Percentiles rank a stretch among this genome's conserved stretches.
Conservation (phyloP, 2,329 filamentous ascomycete species). For the Fusarium sulawesiense region DNA sequence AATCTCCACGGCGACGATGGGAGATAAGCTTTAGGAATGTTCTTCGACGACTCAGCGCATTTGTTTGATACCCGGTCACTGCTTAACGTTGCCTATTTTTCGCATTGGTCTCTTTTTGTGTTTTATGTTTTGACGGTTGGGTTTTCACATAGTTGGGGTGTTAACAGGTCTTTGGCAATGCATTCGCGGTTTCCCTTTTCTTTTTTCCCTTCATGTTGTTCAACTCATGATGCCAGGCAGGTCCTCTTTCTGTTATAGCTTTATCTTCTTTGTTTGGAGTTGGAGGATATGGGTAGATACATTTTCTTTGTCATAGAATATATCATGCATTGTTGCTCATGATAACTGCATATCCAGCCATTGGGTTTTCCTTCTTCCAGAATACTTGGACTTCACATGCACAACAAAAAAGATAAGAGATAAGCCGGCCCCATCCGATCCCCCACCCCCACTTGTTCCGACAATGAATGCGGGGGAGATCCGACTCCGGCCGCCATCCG, state of each 20-base stretch:
- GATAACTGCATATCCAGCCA: neutral
- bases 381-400: neutral
- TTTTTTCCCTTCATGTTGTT: neutral
- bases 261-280: constrained; percentile 35
- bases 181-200: constrained; percentile 8
- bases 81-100: constrained; percentile 4
- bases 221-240: constrained; percentile 29
- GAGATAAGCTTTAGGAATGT: constrained; percentile 32
- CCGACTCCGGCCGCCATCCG: constrained; percentile 28
- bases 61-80: constrained; percentile 46
- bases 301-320: constrained; percentile 9
- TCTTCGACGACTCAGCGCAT: constrained; percentile 32
- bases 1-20: constrained; percentile 22
- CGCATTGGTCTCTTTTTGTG: constrained; percentile 24
- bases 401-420: neutral
- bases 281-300: constrained; percentile 33
- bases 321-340: neutral
- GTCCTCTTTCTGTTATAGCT: constrained; percentile 20
- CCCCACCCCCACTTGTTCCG: constrained; percentile 39
- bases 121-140: constrained; percentile 32
- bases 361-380: no score
- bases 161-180: constrained; percentile 21
- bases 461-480: constrained; percentile 5
- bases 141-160: constrained; percentile 28
- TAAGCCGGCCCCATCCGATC: constrained; percentile 20